Evolutionary conservation across 192 early-diverging fungal genomes (phyloP), one percentile per base, ranked within the genome.

Genomic region (Entomortierella chlamydospora): DNA sequence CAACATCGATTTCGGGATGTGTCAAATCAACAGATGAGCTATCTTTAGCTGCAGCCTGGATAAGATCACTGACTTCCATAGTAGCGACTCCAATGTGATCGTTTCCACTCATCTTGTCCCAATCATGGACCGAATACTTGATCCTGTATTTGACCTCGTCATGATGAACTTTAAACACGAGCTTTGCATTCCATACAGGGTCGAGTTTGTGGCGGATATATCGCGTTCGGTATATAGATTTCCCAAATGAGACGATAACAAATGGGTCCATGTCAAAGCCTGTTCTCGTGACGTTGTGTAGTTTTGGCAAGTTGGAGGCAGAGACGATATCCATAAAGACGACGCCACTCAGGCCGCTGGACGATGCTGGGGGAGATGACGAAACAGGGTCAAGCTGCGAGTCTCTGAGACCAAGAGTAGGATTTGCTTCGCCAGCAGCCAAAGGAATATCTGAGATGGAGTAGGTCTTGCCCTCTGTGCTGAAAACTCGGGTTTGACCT

Each of bases 261-360:
- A 94, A 95, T 0, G 94, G 93, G 77, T 95, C 94, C 86, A 93
- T 94, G 70, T 94, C 90, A 70, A 90, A 93, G 9, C 89, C 84
- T 0, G 87, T 88, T n/a, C 86, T 70, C 4, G 87, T 47, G n/a
- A 79, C 33, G 43, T 79, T 79, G 63, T 54, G 76, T 18, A 79
- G 26, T 26, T 47, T 58, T 13, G 87, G 84, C 15, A 90, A 66
- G 45, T 87, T 81, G 3, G 82, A 76, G 23, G 86, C 86, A 23
- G 69, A 80, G 25, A 70, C 73, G 18, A 90, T 58, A 57, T 88
- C 86, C 57, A 90, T 66, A 59, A 84, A 85, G 26, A 85, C 81
- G 20, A 88, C 69, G 13, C 86, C 88, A n/a, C 83, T 52, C 1
- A 84, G 67, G 42, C 78, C 37, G 29, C 63, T 63, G 33, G 68